Base-by-base conservation (phyloP, 129 eudicot species). In the Centaurea solstitialis region DNA sequence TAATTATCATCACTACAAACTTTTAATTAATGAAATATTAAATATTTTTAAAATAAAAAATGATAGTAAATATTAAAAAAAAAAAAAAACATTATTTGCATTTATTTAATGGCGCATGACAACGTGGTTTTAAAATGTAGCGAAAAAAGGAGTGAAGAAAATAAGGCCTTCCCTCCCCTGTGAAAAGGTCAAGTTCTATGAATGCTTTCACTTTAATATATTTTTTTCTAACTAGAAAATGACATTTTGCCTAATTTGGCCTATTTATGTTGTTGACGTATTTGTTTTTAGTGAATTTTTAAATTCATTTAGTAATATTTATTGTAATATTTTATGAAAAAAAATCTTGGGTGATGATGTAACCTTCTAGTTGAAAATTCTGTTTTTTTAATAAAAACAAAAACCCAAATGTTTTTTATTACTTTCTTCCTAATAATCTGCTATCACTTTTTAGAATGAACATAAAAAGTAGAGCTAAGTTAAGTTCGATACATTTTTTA, bases 111-210 rank as follows among this genome's bases (percentile, higher is more conserved):
- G 68, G 83, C 41, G 37, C 73, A 73, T 81, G 85, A 85, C 85
- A 85, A 37, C 85, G 69, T 28, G 80, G 30, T 79, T 82, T 74
- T 79, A 83, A 81, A 77, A 62, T 70, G 65, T 78, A 77, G 79
- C 78, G 18, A 5, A 79, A 82, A 68, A 72, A 70, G 72, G 38
- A 69, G 83, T 15, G 88, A 83, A 75, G 83, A 83, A 83, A 83
- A 80, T 38, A 66, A 77, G 88, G 87, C 76, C 74, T 78, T n/a
- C n/a, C 80, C 76, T 75, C 21, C 41, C 71, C 73, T 65, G 47
- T 59, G 80, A 84, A 78, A 76, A 86, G 92, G 86, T 86, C 90
- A 89, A 86, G 71, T 78, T 75, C 7, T 45, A 43, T 21, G 59
- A 15, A 79, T 47, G 81, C 74, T 17, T 75, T 75, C 39, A 24